Evolutionary conservation across 2,329 filamentous ascomycete species (phyloP).

Genomic region (Colletotrichum zoysiae): DNA sequence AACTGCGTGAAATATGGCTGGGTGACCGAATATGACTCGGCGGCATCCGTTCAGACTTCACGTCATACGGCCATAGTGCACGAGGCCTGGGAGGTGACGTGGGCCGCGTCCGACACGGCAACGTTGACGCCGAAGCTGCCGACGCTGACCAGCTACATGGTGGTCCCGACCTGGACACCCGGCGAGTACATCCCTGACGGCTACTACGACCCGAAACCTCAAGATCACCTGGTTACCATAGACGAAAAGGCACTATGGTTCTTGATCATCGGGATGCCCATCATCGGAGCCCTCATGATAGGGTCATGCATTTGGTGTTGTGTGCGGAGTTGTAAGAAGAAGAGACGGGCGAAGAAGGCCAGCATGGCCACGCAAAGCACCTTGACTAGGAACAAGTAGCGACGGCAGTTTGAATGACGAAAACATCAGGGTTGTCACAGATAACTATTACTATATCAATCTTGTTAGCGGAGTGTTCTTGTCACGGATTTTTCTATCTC

Average conservation of each 20-base stretch:
- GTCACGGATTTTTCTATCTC: not conserved
- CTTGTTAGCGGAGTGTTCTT: not conserved
- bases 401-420: not conserved
- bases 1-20: too few species aligned
- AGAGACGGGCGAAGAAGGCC: conserved; percentile 17
- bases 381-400: not conserved
- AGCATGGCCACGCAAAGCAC: not conserved
- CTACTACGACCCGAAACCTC: too few species aligned
- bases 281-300: not conserved
- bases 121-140: conserved; percentile 31
- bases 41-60: too few species aligned
- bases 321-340: conserved; percentile 23
- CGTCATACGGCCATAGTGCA: not conserved
- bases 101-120: conserved; percentile 22
- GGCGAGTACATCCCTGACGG: not conserved
- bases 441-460: not conserved
- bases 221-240: too few species aligned
- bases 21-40: too few species aligned
- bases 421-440: not conserved
- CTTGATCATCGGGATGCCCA: too few species aligned
- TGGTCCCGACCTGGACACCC: conserved; percentile 21
- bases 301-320: conserved; percentile 35
- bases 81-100: conserved; percentile 19
- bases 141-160: conserved; percentile 26
- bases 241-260: too few species aligned